Percentiles rank a stretch among this genome's conserved stretches.
These are phyloP conservation scores for Trichosporon faecale DNA, from an alignment of 1,284 basidiomycete species.

Conservation along the genomic window DNA sequence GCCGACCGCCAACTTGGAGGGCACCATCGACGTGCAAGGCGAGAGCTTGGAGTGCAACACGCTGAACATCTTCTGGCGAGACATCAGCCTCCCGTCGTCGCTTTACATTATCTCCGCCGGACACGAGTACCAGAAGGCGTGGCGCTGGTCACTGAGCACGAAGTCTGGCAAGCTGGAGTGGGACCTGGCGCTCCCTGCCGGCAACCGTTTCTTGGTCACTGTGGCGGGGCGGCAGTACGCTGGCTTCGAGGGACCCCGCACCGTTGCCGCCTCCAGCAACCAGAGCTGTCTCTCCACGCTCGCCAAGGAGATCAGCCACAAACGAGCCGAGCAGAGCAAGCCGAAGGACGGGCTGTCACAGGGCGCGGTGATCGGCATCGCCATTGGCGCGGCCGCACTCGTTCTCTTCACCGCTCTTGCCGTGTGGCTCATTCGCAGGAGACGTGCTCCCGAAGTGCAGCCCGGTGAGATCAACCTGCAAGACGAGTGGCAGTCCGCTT, in stretches of 20 bases:
- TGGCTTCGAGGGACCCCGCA: background rate
- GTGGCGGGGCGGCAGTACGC: background rate
- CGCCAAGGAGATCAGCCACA: background rate
- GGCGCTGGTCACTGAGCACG: background rate
- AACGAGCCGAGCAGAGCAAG: background rate
- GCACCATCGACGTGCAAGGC: background rate
- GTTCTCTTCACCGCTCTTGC: background rate
- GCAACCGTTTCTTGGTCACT: background rate
- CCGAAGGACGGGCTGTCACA: background rate
- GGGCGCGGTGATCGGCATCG: background rate
- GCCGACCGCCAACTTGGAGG: background rate
- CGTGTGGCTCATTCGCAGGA: background rate
- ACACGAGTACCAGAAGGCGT: background rate
- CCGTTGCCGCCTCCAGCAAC: background rate
- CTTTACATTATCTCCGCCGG: background rate
- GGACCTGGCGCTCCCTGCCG: background rate
- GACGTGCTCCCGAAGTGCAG: background rate
- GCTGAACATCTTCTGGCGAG: background rate
- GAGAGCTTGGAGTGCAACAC: background rate
- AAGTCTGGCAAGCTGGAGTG: background rate
- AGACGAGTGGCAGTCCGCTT: background rate
- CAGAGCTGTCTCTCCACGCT: background rate
- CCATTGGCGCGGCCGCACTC: background rate
- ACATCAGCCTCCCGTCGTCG: background rate
- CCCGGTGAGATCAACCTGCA: background rate